Evolutionary conservation across 2,329 filamentous ascomycete genomes (phyloP), one percentile per base, ranked within the genome.

Genomic region (Pseudogymnoascus destructans): DNA sequence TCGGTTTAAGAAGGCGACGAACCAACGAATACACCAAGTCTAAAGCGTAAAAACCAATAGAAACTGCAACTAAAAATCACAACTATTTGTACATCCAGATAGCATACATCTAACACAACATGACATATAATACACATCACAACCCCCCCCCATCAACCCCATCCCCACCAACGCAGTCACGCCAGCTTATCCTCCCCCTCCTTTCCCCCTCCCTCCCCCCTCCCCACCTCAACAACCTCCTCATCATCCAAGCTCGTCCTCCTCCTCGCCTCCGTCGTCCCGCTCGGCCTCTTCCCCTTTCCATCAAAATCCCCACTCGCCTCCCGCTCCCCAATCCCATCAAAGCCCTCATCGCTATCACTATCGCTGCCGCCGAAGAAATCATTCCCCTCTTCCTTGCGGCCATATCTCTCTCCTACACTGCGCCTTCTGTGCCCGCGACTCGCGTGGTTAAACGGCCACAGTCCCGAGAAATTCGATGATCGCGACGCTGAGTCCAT

Each of bases 161-260:
- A 49, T 27, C 15, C 52, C 52, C 52, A 55, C 52, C 52, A 55
- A 55, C 52, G 52, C 13, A 55, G 52, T 55, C 52, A 55, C 27
- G 32, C 32, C 25, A 32, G 19, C 52, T 55, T 55, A 11, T 55
- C 27, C 27, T 33, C 52, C 9, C 19, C 52, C 52, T 55, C 52
- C 52, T 33, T 32, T n/a, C 19, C 30, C 6, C 49, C 23, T 13
- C 52, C 52, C 52, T 55, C 52, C 2, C 52, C 32, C 27, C 32
- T 55, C 49, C 15, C 49, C 27, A 55, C 65, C 40, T 66, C 66
- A 21, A 66, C 64, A 40, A 66, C 66, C 36, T 69, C 68, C 55
- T 69, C 67, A 63, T 70, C 68, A 59, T 69, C 68, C 3, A 70
- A 58, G 60, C 66, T 69, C 25, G 67, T 69, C 49, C 68, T 64